Base-by-base conservation (phyloP, 257 asterid species). In the Galeopsis tetrahit region DNA sequence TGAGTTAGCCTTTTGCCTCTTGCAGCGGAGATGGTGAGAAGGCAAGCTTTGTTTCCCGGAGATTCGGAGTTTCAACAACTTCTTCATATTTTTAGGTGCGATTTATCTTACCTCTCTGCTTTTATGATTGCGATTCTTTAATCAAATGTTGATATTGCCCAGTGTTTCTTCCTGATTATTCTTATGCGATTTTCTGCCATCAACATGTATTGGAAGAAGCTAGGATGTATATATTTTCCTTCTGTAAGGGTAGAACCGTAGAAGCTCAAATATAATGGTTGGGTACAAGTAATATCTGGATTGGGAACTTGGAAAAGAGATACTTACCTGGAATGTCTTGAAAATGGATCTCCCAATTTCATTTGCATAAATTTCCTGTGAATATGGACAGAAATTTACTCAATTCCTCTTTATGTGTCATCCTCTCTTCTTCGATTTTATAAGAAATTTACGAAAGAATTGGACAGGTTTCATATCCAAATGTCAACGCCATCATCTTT, bases 51-150 rank as follows among this genome's bases (percentile, higher is more conserved):
- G 75, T 93, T 93, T 79, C 93, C 96, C 3, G 98, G 98, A 5
- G 98, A 93, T 70, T 91, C 97, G 0, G 98, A 93, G 79, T 93
- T 87, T 72, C 98, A 93, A 75, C 98, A 93, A 53, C 82, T 93
- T 80, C 95, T 93, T 59, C 96, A 91, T 79, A 91, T 93, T 55
- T 93, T 93, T 75, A 87, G 95, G 97, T 90, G 65, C 40, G 35
- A 17, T 42, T 51, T 36, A 40, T 10, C 44, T n/a, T 64, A 1
- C 15, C 5, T 28, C 28, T 21, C 11, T 59, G 17, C 60, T 6
- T 34, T 71, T 71, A 48, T 48, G 53, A 14, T 62, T 34, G 34
- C 10, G 63, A 35, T 49, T 51, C 49, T 10, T 69, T 21, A 36
- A 5, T 17, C 40, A 10, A 51, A n/a, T 43, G 28, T 42, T 62